Percentiles rank a stretch among this genome's conserved stretches.
These are phyloP conservation scores for Colletotrichum sublineola DNA, from an alignment of 2,329 filamentous ascomycete genomes.

Conservation along the genomic window DNA sequence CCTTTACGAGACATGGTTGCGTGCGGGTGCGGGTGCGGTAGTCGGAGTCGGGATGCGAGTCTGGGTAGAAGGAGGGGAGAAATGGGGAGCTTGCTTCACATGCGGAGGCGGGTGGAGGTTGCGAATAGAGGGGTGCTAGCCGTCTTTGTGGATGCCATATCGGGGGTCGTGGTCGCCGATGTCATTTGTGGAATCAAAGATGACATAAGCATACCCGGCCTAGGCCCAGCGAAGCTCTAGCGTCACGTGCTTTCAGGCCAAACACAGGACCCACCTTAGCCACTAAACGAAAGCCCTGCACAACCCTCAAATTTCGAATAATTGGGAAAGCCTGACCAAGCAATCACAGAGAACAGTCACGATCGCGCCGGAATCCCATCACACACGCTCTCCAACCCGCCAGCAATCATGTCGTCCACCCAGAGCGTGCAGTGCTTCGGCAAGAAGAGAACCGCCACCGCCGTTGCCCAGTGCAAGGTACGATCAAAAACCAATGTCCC, in stretches of 20 bases:
- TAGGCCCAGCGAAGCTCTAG: not conserved
- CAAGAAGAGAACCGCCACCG: constrained; percentile 95
- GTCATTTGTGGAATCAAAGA: constrained; percentile 12
- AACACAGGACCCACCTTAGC: not conserved
- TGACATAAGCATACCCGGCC: constrained; percentile 28
- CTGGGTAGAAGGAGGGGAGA: not conserved
- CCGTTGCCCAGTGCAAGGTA: constrained; percentile 81
- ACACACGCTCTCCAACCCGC: constrained; percentile 41
- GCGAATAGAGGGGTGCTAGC: constrained; percentile 12
- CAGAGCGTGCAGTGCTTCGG: constrained; percentile 98
- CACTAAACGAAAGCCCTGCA: constrained; percentile 25
- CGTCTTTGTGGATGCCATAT: constrained; percentile 11
- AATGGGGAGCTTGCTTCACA: constrained; percentile 6
- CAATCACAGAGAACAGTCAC: constrained; percentile 16
- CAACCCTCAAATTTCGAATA: constrained; percentile 32
- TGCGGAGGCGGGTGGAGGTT: constrained; percentile 6
- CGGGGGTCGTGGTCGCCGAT: constrained; percentile 17
- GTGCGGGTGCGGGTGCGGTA: constrained; percentile 48
- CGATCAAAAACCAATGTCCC: constrained; percentile 12
- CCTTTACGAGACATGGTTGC: constrained; percentile 79
- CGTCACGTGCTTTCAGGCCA: constrained; percentile 23
- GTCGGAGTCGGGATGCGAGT: not conserved
- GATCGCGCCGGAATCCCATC: constrained; percentile 39
- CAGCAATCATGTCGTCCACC: constrained; percentile 79
- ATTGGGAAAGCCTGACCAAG: no score